A percentile compares a stretch with the other conserved stretches of the same genome.
phyloP scores from a whole-genome alignment of 2,329 filamentous ascomycete species.

The Onygena corvina region DNA sequence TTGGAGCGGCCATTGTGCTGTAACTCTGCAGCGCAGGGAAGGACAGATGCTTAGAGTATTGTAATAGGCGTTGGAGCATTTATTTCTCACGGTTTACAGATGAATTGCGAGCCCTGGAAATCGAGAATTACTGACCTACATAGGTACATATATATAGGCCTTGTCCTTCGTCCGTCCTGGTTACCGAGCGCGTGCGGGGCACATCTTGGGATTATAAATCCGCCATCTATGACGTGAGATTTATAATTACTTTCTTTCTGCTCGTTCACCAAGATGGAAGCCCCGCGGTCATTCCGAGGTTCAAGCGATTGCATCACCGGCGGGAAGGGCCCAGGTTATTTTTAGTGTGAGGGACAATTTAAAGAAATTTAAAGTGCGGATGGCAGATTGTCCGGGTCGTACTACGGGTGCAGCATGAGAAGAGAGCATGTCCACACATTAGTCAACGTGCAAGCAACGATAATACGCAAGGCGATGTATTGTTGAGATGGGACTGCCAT shows the following conservation, averaged over 20 bases:
- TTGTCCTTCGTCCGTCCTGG: not conserved
- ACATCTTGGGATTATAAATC: not conserved
- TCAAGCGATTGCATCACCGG: not conserved
- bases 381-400: not conserved
- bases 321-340: not conserved
- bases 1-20: constrained; percentile 17
- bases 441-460: not conserved
- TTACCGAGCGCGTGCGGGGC: not conserved
- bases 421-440: not conserved
- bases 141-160: not conserved
- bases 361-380: not conserved
- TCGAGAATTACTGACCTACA: not conserved
- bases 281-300: not conserved
- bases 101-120: too few species aligned
- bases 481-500: not conserved
- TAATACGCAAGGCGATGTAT: not conserved
- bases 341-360: not conserved
- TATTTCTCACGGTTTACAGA: not conserved
- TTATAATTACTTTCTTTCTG: not conserved
- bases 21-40: not conserved
- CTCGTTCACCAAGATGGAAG: not conserved
- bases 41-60: constrained; percentile 13
- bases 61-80: constrained; percentile 11
- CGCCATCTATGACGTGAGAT: not conserved
- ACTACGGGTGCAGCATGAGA: not conserved